phyloP scores from a whole-genome alignment of 148 eudicot species.

The Nepenthes gracilis region DNA sequence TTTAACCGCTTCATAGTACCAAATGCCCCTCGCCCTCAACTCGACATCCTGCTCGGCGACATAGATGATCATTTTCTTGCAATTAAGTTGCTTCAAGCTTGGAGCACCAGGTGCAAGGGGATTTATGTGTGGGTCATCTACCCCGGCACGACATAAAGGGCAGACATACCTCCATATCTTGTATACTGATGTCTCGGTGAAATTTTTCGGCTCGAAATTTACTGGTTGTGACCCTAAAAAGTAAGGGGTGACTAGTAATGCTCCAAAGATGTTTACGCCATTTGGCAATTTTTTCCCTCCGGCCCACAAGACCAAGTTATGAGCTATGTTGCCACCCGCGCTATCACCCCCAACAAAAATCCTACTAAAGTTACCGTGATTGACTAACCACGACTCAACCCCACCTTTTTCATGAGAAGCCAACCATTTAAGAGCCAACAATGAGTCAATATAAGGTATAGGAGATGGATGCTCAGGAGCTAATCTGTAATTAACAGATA shows the following conservation, averaged over 20 bases:
- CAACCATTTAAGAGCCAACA: slow-evolving; percentile 18
- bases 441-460: slow-evolving; percentile 14
- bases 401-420: slow-evolving; percentile 3
- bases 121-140: slow-evolving; percentile 10
- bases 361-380: slow-evolving; percentile 12
- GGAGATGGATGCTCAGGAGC: slow-evolving; percentile 22
- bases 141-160: slow-evolving; percentile 5
- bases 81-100: slow-evolving; percentile 6
- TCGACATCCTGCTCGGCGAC: slow-evolving; percentile 15
- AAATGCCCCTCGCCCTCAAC: slow-evolving; percentile 9
- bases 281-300: background rate
- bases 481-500: slow-evolving; percentile 15
- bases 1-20: slow-evolving; percentile 9
- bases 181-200: background rate
- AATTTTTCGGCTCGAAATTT: background rate
- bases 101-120: slow-evolving; percentile 14
- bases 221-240: background rate
- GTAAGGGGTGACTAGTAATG: background rate
- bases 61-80: slow-evolving; percentile 10
- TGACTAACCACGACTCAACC: slow-evolving; percentile 16
- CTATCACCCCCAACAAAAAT: slow-evolving; percentile 23
- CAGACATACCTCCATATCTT: slow-evolving; percentile 14
- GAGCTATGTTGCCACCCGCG: slow-evolving; percentile 21
- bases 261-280: slow-evolving; percentile 1
- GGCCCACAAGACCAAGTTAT: background rate